Percentiles rank a stretch among this genome's conserved stretches.
These are phyloP conservation scores for Pichia phayaonensis DNA, from an alignment of 805 yeast species.

Conservation along the genomic window DNA sequence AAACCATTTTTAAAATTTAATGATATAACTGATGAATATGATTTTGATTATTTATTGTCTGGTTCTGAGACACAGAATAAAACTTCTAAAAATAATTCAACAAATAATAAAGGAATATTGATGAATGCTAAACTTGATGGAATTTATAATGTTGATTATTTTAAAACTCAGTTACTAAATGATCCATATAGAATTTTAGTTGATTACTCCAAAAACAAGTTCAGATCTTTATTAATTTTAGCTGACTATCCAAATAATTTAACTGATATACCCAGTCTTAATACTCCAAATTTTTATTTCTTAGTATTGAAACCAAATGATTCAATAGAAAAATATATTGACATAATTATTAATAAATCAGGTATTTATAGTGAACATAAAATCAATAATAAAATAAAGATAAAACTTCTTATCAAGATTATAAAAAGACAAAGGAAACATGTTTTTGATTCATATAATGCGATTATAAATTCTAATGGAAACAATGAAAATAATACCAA, in stretches of 20 bases:
- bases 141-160: constrained; percentile 42
- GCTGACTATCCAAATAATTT: constrained; percentile 40
- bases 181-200: constrained; percentile 61
- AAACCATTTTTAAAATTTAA: constrained; percentile 31
- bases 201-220: constrained; percentile 61
- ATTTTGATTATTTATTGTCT: constrained; percentile 6
- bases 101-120: constrained; percentile 2
- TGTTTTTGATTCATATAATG: neutral
- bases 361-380: constrained; percentile 53
- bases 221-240: constrained; percentile 52
- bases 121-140: constrained; percentile 41
- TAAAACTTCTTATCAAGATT: constrained; percentile 32
- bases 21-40: constrained; percentile 13
- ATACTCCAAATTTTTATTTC: constrained; percentile 27
- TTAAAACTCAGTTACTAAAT: constrained; percentile 33
- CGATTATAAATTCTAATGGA: neutral
- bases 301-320: constrained; percentile 34
- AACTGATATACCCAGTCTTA: constrained; percentile 22
- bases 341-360: constrained; percentile 35
- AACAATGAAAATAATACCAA: neutral
- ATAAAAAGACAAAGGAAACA: constrained; percentile 15
- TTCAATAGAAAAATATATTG: constrained; percentile 38
- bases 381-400: constrained; percentile 32
- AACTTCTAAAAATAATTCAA: neutral
- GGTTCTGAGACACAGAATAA: neutral